Evolutionary conservation across 345 rosid species (phyloP).

Genomic region (Crucihimalaya himalaica): DNA sequence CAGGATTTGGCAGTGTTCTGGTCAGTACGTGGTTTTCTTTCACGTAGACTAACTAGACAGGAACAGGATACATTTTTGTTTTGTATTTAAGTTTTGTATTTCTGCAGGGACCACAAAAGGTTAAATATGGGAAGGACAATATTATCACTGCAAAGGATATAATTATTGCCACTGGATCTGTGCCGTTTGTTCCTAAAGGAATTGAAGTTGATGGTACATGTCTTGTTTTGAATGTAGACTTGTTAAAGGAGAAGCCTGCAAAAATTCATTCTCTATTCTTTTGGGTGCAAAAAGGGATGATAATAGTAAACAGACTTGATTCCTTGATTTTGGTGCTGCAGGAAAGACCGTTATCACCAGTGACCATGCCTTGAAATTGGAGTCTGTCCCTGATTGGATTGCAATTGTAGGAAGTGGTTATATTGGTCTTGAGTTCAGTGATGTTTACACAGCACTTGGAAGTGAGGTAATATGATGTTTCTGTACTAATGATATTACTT

Average conservation of each 20-base stretch:
- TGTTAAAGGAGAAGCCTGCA: not conserved
- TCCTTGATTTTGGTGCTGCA: constrained; percentile 44
- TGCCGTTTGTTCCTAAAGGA: constrained; percentile 97
- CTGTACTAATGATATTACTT: not conserved
- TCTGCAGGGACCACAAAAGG: constrained; percentile 89
- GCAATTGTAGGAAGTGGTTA: constrained; percentile 99
- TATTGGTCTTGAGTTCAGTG: constrained; percentile 99
- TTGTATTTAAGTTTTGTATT: not conserved
- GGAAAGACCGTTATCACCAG: constrained; percentile 99
- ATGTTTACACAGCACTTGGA: constrained; percentile 98
- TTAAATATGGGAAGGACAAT: constrained; percentile 76
- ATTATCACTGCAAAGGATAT: constrained; percentile 74
- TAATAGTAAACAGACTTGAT: constrained; percentile 1
- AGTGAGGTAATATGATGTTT: constrained; percentile 70
- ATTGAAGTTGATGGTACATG: constrained; percentile 96
- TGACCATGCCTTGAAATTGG: constrained; percentile 98
- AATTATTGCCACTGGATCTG: constrained; percentile 96
- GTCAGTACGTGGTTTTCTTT: constrained; percentile 47
- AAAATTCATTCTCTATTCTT: not conserved
- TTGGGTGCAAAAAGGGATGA: not conserved
- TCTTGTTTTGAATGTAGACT: not conserved
- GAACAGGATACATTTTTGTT: not conserved
- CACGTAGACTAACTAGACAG: not conserved
- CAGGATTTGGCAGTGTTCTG: constrained; percentile 80
- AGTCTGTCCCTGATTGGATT: constrained; percentile 95